Evolutionary conservation across 805 yeast genomes (phyloP).

Genomic region (Saccharomycopsis javanensis): DNA sequence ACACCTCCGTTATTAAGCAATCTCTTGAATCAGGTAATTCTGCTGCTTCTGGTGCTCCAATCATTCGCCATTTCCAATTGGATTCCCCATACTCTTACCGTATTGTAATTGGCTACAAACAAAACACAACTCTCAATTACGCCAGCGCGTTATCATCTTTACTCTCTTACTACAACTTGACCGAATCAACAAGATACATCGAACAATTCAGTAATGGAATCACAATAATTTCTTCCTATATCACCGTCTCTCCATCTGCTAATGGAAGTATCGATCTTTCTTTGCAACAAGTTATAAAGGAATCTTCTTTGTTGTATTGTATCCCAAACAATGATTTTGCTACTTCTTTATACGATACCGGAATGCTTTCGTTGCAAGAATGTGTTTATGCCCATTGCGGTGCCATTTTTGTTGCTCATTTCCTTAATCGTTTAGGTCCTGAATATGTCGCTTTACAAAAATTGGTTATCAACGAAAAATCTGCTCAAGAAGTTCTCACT

Average conservation of each 20-base stretch:
- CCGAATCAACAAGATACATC: conserved; percentile 80
- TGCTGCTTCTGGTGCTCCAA: conserved; percentile 78
- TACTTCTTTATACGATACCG: conserved; percentile 37
- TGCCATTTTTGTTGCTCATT: conserved; percentile 85
- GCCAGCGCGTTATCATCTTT: conserved; percentile 79
- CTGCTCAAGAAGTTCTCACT: conserved; percentile 62
- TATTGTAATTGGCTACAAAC: conserved; percentile 80
- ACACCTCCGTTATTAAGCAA: conserved; percentile 59
- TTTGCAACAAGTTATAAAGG: conserved; percentile 83
- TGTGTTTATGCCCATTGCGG: conserved; percentile 91
- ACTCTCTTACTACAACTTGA: conserved; percentile 80
- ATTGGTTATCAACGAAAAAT: conserved; percentile 52
- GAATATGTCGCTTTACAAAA: conserved; percentile 66
- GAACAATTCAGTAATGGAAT: conserved; percentile 89
- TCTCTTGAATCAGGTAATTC: conserved; percentile 65
- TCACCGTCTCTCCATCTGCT: conserved; percentile 45
- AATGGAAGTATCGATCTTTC: conserved; percentile 48
- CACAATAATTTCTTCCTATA: conserved; percentile 78
- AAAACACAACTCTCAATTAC: conserved; percentile 75
- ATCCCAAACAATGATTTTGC: conserved; percentile 76
- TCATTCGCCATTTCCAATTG: conserved; percentile 74
- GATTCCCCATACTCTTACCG: conserved; percentile 78
- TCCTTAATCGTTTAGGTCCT: conserved; percentile 86
- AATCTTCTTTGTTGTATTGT: conserved; percentile 85
- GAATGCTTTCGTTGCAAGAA: conserved; percentile 86